A percentile compares a stretch with the other conserved stretches of the same genome.
phyloP scores from a whole-genome alignment of 1,284 basidiomycete species.

The Cryptococcus sp. region DNA sequence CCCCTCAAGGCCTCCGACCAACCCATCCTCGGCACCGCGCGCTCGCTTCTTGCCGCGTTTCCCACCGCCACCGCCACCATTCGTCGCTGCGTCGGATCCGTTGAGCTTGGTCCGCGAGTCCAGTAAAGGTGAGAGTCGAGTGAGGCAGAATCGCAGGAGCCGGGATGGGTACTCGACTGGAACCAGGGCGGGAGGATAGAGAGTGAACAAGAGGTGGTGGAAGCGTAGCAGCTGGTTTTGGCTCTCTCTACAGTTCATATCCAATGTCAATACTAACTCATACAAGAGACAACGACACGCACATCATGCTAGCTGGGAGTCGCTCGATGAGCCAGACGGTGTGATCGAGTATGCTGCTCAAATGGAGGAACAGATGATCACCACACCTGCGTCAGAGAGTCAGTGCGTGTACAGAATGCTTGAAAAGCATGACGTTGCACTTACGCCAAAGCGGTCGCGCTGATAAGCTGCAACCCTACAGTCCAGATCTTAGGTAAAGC shows the following conservation, averaged over 20 bases:
- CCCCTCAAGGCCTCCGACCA: conserved; percentile 62
- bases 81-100: conserved; percentile 21
- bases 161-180: conserved; percentile 42
- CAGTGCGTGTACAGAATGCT: conserved; percentile 4
- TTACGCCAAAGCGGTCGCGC: conserved; percentile 26
- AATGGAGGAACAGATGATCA: conserved; percentile 48
- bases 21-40: conserved; percentile 73
- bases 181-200: conserved; percentile 36
- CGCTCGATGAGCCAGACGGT: conserved; percentile 43
- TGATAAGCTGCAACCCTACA: conserved; percentile 39
- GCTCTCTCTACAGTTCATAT: conserved; percentile 10
- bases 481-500: conserved; percentile 44
- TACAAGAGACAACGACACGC: conserved; percentile 8
- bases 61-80: conserved; percentile 41
- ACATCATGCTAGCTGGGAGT: conserved; percentile 34
- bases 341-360: conserved; percentile 45
- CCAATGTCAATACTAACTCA: background rate
- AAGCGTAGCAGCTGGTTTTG: conserved; percentile 43
- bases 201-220: conserved; percentile 37
- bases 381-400: conserved; percentile 21
- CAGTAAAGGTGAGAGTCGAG: conserved; percentile 31
- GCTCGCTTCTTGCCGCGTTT: conserved; percentile 73
- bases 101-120: conserved; percentile 18
- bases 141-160: conserved; percentile 40
- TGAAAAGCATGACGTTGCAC: conserved; percentile 5